Evolutionary conservation across 2,329 filamentous ascomycete genomes (phyloP), one percentile per base, ranked within the genome.

Genomic region (Penicillium occitanis): DNA sequence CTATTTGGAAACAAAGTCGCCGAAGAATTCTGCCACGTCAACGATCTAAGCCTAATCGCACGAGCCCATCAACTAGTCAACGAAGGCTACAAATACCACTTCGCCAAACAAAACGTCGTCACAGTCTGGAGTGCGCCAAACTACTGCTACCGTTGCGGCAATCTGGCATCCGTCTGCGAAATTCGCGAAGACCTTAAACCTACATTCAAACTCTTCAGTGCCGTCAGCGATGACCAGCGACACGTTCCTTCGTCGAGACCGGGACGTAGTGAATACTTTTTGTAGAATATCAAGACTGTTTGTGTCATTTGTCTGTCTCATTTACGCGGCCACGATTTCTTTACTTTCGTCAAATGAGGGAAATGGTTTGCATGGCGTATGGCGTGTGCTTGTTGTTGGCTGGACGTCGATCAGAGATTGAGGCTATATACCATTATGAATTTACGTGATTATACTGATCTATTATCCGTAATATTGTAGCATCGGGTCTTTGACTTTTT

Each of bases 101-200:
- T 98, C 80, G 86, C 90, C 63, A 91, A 97, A 77, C 94, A 95
- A 80, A 96, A 96, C 13, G 93, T 97, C 50, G 93, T 97, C 19
- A 91, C 88, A 1, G 88, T 91, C 28, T 91, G 88, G 85, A 87
- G 75, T 88, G 91, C 91, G 48, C 91, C 91, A 68, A 94, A 94
- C 79, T 98, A 98, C 85, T 98, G 94, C 84, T 98, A 99, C 85
- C 88, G 94, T 79, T 99, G 94, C 76, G 95, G 95, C 75, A 99
- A 99, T 80, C 92, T 91, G 68, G 88, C 88, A 22, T 88, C 86
- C 5, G 96, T 97, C 76, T 97, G 97, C 89, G 93, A 93, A 62
- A 88, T 97, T 33, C 89, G 90, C 70, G 90, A 91, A 73, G 90
- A 95, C 73, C 84, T 97, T 62, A 89, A 92, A 68, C 93, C 94